Percentiles rank a stretch among this genome's conserved stretches.
Evolutionary conservation across 129 eudicot genomes (phyloP).

Genomic region (Escallonia rubra): DNA sequence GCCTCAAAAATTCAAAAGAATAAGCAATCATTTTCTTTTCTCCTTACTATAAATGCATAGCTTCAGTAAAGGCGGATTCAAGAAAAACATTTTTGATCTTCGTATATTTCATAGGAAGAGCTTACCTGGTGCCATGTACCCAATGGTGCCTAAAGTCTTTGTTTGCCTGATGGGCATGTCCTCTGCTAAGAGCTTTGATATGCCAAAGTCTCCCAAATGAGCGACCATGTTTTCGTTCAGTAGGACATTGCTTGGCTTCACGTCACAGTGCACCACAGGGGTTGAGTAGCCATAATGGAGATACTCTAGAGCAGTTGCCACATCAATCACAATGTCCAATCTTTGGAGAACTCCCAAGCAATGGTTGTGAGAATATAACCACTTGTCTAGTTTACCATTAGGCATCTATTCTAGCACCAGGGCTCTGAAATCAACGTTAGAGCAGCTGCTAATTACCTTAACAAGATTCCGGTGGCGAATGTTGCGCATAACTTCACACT

Average conservation of each 20-base stretch:
- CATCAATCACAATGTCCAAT: constrained; percentile 13
- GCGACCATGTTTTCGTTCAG: constrained; percentile 19
- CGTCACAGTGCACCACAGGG: constrained; percentile 21
- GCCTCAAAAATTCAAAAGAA: too few relatives aligned
- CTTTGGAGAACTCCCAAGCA: constrained; percentile 6
- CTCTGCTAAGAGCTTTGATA: constrained; percentile 15
- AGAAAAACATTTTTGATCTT: too few relatives aligned
- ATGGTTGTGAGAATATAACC: constrained; percentile 11
- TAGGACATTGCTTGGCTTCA: constrained; percentile 26
- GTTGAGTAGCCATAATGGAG: constrained; percentile 12
- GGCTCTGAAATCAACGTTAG: constrained; percentile 14
- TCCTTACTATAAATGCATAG: too few relatives aligned
- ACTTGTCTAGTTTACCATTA: constrained; percentile 25
- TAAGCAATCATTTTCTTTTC: too few relatives aligned
- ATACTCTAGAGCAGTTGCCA: constrained; percentile 21
- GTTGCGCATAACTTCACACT: constrained; percentile 17
- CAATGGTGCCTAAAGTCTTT: constrained; percentile 18
- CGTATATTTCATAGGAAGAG: too few relatives aligned
- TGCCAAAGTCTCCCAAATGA: constrained; percentile 21
- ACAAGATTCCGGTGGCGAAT: constrained; percentile 22
- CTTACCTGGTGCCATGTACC: constrained; percentile 34
- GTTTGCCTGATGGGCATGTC: constrained; percentile 11
- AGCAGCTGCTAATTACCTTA: constrained; percentile 24
- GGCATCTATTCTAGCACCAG: constrained; percentile 25
- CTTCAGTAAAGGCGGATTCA: too few relatives aligned